Evolutionary conservation across 2,329 filamentous ascomycete genomes (phyloP), one percentile per base, ranked within the genome.

Genomic region (Pseudomassariella vexata): DNA sequence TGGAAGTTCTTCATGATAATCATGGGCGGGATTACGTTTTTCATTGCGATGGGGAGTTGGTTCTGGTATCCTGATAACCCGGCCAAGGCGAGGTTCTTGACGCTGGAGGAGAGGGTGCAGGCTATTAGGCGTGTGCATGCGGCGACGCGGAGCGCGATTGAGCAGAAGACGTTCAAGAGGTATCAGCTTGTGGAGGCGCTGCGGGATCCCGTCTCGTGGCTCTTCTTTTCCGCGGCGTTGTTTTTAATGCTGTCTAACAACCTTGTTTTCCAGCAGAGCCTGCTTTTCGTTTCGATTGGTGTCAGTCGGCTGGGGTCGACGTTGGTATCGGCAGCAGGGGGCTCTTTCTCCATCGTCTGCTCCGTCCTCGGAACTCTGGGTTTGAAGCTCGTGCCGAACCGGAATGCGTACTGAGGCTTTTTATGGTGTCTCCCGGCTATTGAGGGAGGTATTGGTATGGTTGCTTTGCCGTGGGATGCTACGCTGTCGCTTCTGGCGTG

Each of bases 1-100:
- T 60, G 60, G 59, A 62, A 63, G 37, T 38, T 61, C 1, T 56
- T 62, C 29, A 60, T 60, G 50, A 52, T 64, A 9, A 46, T 58
- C 20, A 62, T 56, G 0, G 60, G 60, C 2, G 50, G 50, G 0
- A 27, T 61, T 1, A 58, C 60, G 0, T 30, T 63, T 0, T 2
- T 62, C 2, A 42, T 63, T 1, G 47, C 58, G 1, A 34, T 55
- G 2, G 52, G 49, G 22, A 52, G 57, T 15, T 55, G 56, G 46
- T 51, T 63, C 22, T 41, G 47, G 18, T 59, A 58, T 29, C 42
- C 42, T 11, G 35, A 32, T 18, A 45, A 43, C 24, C 42, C 40
- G 3, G 42, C 41, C 14, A 34, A 32, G 16, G 41, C 41, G 6
- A 28, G 29, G n/a, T 44, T 42, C 32, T 32, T 44, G n/a, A 42